Evolutionary conservation across 2,329 filamentous ascomycete species (phyloP).

Genomic region (Neodidymelliopsis sp.): DNA sequence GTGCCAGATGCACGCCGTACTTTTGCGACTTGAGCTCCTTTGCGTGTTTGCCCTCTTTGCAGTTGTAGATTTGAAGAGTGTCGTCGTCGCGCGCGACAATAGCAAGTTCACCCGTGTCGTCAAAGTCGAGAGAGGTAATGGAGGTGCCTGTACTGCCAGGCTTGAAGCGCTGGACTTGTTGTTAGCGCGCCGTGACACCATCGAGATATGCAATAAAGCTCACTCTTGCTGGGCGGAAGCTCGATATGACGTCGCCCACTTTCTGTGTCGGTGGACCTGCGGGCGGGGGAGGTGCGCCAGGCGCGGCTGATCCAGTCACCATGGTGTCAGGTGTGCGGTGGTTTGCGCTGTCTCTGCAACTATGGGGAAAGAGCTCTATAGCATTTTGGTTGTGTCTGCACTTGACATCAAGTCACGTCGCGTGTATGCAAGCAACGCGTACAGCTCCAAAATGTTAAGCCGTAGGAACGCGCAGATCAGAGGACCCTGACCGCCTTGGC

Average conservation of each 20-base stretch:
- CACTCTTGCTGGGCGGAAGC: slow-evolving; percentile 83
- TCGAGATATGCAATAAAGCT: slow-evolving; percentile 19
- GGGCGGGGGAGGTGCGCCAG: slow-evolving; percentile 43
- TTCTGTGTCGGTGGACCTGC: slow-evolving; percentile 57
- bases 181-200: slow-evolving; percentile 19
- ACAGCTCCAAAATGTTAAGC: slow-evolving; percentile 15
- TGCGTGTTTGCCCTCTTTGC: slow-evolving; percentile 86
- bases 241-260: slow-evolving; percentile 78
- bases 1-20: slow-evolving; percentile 92
- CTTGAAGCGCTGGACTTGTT: slow-evolving; percentile 53
- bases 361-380: neutral
- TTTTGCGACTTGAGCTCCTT: slow-evolving; percentile 95
- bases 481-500: slow-evolving; percentile 14
- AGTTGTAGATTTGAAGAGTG: slow-evolving; percentile 93
- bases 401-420: slow-evolving; percentile 3
- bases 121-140: slow-evolving; percentile 93
- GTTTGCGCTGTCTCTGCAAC: neutral
- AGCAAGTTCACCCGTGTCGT: slow-evolving; percentile 90
- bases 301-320: slow-evolving; percentile 44
- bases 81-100: slow-evolving; percentile 94
- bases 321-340: slow-evolving; percentile 30
- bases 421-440: slow-evolving; percentile 11
- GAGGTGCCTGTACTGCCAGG: slow-evolving; percentile 60
- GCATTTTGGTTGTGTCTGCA: neutral
- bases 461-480: slow-evolving; percentile 16